Evolutionary conservation across 768 basidiomycete genomes (phyloP).

Genomic region (Agaricus subrufescens): DNA sequence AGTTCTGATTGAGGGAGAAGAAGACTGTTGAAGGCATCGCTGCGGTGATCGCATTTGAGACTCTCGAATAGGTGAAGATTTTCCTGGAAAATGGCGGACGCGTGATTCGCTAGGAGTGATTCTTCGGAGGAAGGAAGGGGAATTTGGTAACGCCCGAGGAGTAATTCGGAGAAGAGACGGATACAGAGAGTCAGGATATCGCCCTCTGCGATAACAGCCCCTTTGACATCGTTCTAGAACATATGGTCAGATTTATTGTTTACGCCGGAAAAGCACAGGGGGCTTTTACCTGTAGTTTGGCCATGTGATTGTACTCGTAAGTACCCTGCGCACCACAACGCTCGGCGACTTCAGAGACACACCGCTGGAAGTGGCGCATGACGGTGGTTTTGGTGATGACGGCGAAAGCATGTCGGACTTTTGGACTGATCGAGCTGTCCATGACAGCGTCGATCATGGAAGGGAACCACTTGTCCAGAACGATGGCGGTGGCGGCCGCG

Average conservation of each 20-base stretch:
- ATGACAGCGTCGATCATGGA: constrained; percentile 29
- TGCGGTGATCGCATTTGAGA: constrained; percentile 41
- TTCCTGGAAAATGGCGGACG: constrained; percentile 40
- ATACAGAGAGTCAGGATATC: constrained; percentile 48
- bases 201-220: constrained; percentile 58
- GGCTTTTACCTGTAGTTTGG: constrained; percentile 41
- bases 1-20: constrained; percentile 51
- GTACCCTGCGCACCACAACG: constrained; percentile 65
- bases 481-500: constrained; percentile 46
- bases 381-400: constrained; percentile 53
- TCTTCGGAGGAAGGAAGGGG: constrained; percentile 45
- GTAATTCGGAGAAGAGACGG: constrained; percentile 54
- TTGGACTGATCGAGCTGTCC: constrained; percentile 34
- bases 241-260: neutral
- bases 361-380: constrained; percentile 48
- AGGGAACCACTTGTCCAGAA: constrained; percentile 46
- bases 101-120: constrained; percentile 51
- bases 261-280: neutral
- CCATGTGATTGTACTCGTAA: constrained; percentile 60
- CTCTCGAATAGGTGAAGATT: constrained; percentile 33
- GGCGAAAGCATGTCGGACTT: constrained; percentile 50
- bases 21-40: constrained; percentile 45
- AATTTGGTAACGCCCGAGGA: constrained; percentile 48
- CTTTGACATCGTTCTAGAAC: constrained; percentile 41
- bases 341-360: constrained; percentile 50